Base-by-base conservation (phyloP, 179 eudicot genomes). In the Silene noctiflora region DNA sequence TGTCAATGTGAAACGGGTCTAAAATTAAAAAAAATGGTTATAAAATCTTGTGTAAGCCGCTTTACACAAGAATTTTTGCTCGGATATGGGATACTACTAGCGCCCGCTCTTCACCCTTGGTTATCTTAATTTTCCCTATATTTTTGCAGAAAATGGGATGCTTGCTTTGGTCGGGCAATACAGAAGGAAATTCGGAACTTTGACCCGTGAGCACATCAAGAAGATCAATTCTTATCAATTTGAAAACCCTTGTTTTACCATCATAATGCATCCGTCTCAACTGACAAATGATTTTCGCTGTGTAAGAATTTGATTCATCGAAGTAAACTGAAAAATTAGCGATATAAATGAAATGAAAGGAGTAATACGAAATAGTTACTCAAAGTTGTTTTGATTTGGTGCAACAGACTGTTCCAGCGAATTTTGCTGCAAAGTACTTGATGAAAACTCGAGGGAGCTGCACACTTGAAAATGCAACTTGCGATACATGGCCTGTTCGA, bases 401-500 rank as follows among this genome's bases (percentile, higher is more conserved):
- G 6, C 10, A 11, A 44, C 71, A 75, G 77, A 75, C 29, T 65
- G 27, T 75, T 44, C 71, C 77, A 19, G 3, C 12, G 0, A 9
- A 19, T 0, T 75, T 75, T 27, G 24, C 19, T 1, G 11, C 3
- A 3, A 0, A 11, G 13, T 48, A 61, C 66, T 48, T 64, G 48
- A 16, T 17, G 1, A 48, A 3, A 5, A 27, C 11, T 0, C 25
- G 25, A 48, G 6, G 12, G 11, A 51, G 67, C 13, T 25, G 17
- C 71, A 16, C 14, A 13, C 44, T 75, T 25, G 0, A 48, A 27
- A 75, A 64, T 48, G 39, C 46, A 29, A 46, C 2, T n/a, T 48
- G 77, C n/a, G 55, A 75, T 63, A 75, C 17, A 13, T 75, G 77
- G 77, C 44, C 39, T 12, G 44, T 75, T 39, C 44, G 27, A 2